Percentiles rank a stretch among this genome's conserved stretches.
Evolutionary conservation across 169 alveolate species (phyloP).

Genomic region (Eimeria falciformis): DNA sequence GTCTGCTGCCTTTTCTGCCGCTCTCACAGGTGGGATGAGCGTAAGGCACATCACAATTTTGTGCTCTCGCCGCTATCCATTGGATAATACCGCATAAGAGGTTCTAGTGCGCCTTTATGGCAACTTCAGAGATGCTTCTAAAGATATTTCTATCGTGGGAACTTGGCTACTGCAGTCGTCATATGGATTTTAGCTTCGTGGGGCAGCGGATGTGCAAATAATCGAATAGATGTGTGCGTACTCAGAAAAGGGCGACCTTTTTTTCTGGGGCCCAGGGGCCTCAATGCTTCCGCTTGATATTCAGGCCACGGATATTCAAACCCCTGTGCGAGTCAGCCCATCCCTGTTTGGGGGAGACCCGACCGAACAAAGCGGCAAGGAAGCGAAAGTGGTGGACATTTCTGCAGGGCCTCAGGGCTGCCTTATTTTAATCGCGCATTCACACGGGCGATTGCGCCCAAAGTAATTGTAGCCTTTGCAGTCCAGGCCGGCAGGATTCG

Average conservation of each 20-base stretch:
- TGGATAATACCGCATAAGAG: too few species aligned
- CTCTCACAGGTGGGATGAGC: slow-evolving; percentile 44
- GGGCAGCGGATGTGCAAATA: too few species aligned
- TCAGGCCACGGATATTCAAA: background rate
- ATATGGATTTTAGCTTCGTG: too few species aligned
- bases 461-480: background rate
- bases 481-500: background rate
- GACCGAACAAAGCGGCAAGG: background rate
- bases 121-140: too few species aligned
- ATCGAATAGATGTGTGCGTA: slow-evolving; percentile 10
- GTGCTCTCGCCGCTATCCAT: too few species aligned
- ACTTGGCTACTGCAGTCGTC: too few species aligned
- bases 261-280: slow-evolving; percentile 66
- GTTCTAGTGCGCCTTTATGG: too few species aligned
- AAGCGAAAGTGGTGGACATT: slow-evolving; percentile 12
- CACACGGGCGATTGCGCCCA: background rate
- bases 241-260: slow-evolving; percentile 32
- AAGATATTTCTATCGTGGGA: background rate
- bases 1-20: slow-evolving; percentile 46
- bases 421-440: slow-evolving; percentile 26
- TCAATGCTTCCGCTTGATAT: slow-evolving; percentile 7
- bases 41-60: too few species aligned
- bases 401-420: slow-evolving; percentile 60
- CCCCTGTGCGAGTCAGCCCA: background rate
- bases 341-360: background rate